These are phyloP conservation scores for Rhynchosporium secalis DNA, from an alignment of 2,329 filamentous ascomycete genomes.

Conservation along the genomic window DNA sequence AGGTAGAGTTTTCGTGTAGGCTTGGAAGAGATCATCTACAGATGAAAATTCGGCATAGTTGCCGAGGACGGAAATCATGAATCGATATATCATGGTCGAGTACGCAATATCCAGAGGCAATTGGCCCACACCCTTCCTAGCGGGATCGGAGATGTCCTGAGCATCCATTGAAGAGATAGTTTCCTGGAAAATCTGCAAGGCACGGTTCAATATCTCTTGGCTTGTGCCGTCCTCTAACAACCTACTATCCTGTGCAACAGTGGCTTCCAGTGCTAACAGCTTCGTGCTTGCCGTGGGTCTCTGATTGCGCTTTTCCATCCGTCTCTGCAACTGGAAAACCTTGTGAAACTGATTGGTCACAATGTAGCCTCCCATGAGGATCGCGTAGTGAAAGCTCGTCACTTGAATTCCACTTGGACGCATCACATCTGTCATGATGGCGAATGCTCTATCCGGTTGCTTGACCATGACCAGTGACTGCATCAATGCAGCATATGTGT, in stretches of 20 bases:
- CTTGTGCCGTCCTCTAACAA: slow-evolving; percentile 21
- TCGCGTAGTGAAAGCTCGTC: slow-evolving; percentile 52
- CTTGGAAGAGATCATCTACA: slow-evolving; percentile 55
- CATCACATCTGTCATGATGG: slow-evolving; percentile 53
- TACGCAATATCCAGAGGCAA: slow-evolving; percentile 35
- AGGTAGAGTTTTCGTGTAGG: slow-evolving; percentile 50
- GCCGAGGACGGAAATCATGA: slow-evolving; percentile 57
- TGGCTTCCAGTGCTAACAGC: slow-evolving; percentile 43
- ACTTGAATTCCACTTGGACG: slow-evolving; percentile 46
- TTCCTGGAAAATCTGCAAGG: slow-evolving; percentile 34
- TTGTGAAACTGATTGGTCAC: slow-evolving; percentile 44
- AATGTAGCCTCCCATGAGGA: slow-evolving; percentile 51
- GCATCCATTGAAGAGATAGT: slow-evolving; percentile 30
- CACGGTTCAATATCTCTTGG: slow-evolving; percentile 31
- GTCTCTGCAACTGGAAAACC: slow-evolving; percentile 50
- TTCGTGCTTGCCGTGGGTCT: slow-evolving; percentile 45
- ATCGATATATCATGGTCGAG: slow-evolving; percentile 49
- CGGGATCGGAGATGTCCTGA: slow-evolving; percentile 31
- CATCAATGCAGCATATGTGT: slow-evolving; percentile 64
- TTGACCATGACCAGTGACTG: slow-evolving; percentile 53
- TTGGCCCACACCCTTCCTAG: slow-evolving; percentile 31
- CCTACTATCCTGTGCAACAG: slow-evolving; percentile 29
- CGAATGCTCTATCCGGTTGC: slow-evolving; percentile 55
- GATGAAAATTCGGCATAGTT: slow-evolving; percentile 53
- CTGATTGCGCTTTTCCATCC: slow-evolving; percentile 45